Conservation (phyloP, 2,329 filamentous ascomycete species). For the Macrophomina tecta region DNA sequence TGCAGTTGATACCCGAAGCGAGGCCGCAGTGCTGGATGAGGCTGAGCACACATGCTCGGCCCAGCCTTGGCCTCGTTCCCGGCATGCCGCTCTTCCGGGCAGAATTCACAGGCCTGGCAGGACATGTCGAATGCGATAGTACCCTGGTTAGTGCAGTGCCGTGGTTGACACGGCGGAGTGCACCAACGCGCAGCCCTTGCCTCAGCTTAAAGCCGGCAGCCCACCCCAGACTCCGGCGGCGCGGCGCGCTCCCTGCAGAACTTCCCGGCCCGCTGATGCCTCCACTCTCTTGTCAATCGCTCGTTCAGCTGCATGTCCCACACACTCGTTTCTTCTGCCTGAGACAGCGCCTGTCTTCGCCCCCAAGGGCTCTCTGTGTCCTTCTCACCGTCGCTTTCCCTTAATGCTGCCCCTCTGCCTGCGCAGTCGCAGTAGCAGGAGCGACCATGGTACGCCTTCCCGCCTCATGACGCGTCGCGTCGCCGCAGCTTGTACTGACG, state of each 20-base stretch:
- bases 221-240: conserved; percentile 10
- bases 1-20: not conserved
- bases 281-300: conserved; percentile 13
- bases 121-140: not conserved
- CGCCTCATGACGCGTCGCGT: not conserved
- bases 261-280: conserved; percentile 16
- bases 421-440: conserved; percentile 5
- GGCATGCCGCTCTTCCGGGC: conserved; percentile 9
- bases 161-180: not conserved
- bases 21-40: conserved; percentile 1
- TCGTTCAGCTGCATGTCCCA: conserved; percentile 20
- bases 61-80: conserved; percentile 4
- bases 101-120: not conserved
- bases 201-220: not conserved
- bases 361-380: conserved; percentile 6
- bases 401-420: conserved; percentile 13
- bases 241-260: conserved; percentile 19
- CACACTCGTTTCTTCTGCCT: conserved; percentile 4
- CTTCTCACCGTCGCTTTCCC: not conserved
- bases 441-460: conserved; percentile 16
- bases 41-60: conserved; percentile 2
- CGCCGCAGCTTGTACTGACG: not conserved
- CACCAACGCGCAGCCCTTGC: not conserved
- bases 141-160: too few species aligned
- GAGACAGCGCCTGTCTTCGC: conserved; percentile 10